Percentiles rank a stretch among this genome's conserved stretches.
Conservation (phyloP, 495 filamentous ascomycete genomes). For the Cryomyces antarcticus region DNA sequence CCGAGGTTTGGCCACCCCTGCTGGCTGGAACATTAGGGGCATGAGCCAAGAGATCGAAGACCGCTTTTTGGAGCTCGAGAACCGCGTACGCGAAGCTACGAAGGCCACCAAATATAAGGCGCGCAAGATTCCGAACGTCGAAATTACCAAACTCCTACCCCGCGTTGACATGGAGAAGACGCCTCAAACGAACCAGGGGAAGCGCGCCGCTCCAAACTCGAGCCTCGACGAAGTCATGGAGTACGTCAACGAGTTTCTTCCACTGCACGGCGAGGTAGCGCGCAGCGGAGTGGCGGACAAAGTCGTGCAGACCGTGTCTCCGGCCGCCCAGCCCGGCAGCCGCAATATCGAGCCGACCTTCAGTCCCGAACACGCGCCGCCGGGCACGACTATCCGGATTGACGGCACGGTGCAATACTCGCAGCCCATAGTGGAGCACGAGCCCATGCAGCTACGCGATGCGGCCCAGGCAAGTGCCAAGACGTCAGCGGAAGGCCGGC, state of each 20-base stretch:
- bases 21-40: slow-evolving; percentile 57
- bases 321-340: too few species aligned
- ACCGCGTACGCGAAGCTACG: slow-evolving; percentile 19
- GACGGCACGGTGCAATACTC: background rate
- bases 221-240: background rate
- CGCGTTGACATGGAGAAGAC: background rate
- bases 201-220: background rate
- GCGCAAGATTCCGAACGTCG: background rate
- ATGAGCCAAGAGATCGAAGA: slow-evolving; percentile 58
- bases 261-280: background rate
- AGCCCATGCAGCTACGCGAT: background rate
- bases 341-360: too few species aligned
- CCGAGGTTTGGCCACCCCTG: slow-evolving; percentile 52
- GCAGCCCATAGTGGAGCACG: background rate
- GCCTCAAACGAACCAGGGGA: background rate
- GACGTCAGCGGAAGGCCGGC: slow-evolving; percentile 19
- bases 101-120: background rate
- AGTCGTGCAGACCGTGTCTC: background rate
- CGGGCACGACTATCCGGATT: background rate
- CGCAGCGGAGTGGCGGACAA: background rate
- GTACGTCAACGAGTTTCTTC: slow-evolving; percentile 2
- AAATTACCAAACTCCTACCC: background rate
- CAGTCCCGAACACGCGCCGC: background rate
- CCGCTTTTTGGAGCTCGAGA: slow-evolving; percentile 55
- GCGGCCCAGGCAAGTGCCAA: background rate